Conservation (phyloP, 768 basidiomycete genomes). For the Hericium coralloides region DNA sequence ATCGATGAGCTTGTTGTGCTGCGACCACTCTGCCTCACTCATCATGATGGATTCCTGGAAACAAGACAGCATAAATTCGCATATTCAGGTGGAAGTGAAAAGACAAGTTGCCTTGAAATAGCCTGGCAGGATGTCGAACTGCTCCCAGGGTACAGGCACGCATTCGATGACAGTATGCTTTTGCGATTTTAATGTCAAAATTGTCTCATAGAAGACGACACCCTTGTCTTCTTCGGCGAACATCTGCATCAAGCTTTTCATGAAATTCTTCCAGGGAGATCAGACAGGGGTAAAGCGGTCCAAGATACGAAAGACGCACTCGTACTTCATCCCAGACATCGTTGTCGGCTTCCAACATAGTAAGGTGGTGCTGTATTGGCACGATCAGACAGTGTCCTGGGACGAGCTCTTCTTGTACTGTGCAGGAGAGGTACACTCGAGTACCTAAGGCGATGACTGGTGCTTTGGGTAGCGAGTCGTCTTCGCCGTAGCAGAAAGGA, state of each 20-base stretch:
- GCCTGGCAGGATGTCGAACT: slow-evolving; percentile 80
- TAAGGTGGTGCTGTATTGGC: slow-evolving; percentile 89
- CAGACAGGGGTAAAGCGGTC: background rate
- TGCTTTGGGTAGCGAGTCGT: slow-evolving; percentile 82
- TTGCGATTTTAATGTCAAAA: slow-evolving; percentile 78
- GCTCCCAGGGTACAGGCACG: slow-evolving; percentile 83
- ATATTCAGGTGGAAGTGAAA: background rate
- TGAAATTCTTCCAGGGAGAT: slow-evolving; percentile 43
- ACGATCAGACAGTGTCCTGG: slow-evolving; percentile 92
- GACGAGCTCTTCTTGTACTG: slow-evolving; percentile 79
- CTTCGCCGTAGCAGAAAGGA: slow-evolving; percentile 86
- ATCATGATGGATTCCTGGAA: slow-evolving; percentile 83
- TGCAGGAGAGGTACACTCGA: slow-evolving; percentile 85
- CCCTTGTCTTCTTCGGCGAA: slow-evolving; percentile 89
- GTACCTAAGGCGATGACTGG: slow-evolving; percentile 89
- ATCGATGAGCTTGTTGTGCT: slow-evolving; percentile 95
- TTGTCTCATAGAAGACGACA: slow-evolving; percentile 92
- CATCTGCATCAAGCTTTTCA: slow-evolving; percentile 96
- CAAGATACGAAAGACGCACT: slow-evolving; percentile 38
- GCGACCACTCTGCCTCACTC: slow-evolving; percentile 96
- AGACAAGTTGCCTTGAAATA: slow-evolving; percentile 72
- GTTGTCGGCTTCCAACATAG: slow-evolving; percentile 89
- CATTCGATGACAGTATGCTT: slow-evolving; percentile 92
- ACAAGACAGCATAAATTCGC: background rate
- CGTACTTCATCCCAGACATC: slow-evolving; percentile 97